Conservation (phyloP, 139 green algal genomes). For the Chlamydomonas schloesseri region DNA sequence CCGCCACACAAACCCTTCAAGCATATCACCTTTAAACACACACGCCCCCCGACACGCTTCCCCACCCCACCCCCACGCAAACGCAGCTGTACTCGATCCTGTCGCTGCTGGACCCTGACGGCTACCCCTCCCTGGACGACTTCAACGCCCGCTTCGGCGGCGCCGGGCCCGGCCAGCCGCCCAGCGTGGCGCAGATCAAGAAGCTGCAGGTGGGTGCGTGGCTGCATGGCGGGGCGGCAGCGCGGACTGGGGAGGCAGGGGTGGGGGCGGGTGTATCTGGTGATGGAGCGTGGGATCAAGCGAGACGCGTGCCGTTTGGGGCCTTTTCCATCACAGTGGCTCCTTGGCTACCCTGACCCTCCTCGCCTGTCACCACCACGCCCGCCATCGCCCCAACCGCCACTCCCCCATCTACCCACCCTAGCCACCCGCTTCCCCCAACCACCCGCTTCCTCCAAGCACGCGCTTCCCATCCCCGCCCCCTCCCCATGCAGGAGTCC, state of each 20-base stretch:
- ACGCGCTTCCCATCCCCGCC: neutral
- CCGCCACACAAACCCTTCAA: too few relatives aligned
- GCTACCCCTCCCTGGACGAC: constrained; percentile 32
- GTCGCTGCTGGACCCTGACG: constrained; percentile 80
- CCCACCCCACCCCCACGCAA: too few relatives aligned
- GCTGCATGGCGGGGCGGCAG: neutral
- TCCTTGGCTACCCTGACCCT: too few relatives aligned
- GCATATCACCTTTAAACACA: too few relatives aligned
- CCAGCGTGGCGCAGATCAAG: constrained; percentile 77
- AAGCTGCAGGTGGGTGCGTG: constrained; percentile 70
- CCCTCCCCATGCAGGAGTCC: constrained; percentile 57
- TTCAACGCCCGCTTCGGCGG: constrained; percentile 55
- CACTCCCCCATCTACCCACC: neutral
- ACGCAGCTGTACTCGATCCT: constrained; percentile 84
- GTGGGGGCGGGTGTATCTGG: too few relatives aligned
- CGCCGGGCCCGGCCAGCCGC: constrained; percentile 30
- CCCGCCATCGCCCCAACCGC: too few relatives aligned
- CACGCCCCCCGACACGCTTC: too few relatives aligned
- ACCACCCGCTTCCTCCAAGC: neutral
- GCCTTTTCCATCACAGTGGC: too few relatives aligned
- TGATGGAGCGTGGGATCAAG: too few relatives aligned
- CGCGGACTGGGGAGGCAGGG: neutral
- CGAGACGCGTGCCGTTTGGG: too few relatives aligned
- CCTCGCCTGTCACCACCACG: too few relatives aligned
- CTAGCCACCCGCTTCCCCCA: neutral